Evolutionary conservation across 2,329 filamentous ascomycete species (phyloP).

Genomic region (Trichoderma sp.): DNA sequence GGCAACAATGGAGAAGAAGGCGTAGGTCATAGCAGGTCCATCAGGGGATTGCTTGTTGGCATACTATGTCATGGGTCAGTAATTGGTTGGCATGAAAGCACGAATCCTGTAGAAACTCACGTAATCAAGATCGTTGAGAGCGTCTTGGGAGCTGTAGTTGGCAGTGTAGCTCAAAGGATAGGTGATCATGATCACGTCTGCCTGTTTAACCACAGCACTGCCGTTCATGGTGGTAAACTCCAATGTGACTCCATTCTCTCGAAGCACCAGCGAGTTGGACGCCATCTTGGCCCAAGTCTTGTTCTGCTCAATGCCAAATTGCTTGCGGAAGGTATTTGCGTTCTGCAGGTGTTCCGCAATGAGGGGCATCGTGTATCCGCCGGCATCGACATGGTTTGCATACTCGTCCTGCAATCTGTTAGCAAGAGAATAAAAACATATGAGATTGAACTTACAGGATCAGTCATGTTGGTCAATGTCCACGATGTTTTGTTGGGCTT

Average conservation of each 20-base stretch:
- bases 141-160: slow-evolving; percentile 29
- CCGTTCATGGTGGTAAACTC: slow-evolving; percentile 70
- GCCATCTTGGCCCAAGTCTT: slow-evolving; percentile 41
- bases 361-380: slow-evolving; percentile 68
- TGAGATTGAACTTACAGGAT: slow-evolving; percentile 55
- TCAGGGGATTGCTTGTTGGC: slow-evolving; percentile 47
- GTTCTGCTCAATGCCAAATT: slow-evolving; percentile 57
- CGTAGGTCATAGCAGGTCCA: slow-evolving; percentile 74
- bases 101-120: slow-evolving; percentile 45
- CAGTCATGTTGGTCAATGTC: slow-evolving; percentile 65
- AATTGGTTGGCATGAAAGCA: slow-evolving; percentile 56
- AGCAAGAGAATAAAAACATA: background rate
- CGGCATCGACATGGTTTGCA: slow-evolving; percentile 66
- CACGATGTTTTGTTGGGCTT: slow-evolving; percentile 59
- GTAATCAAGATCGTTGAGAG: slow-evolving; percentile 31
- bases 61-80: slow-evolving; percentile 41
- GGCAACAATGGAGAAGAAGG: slow-evolving; percentile 67
- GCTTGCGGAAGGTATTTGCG: slow-evolving; percentile 58
- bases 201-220: slow-evolving; percentile 66
- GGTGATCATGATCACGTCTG: slow-evolving; percentile 66
- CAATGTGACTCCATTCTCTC: slow-evolving; percentile 52
- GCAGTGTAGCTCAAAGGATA: slow-evolving; percentile 64
- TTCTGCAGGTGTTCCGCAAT: slow-evolving; percentile 57
- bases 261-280: slow-evolving; percentile 27
- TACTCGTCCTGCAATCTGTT: slow-evolving; percentile 57